Evolutionary conservation across 2,329 filamentous ascomycete genomes (phyloP).

Genomic region (Colletotrichum tamarilloi): DNA sequence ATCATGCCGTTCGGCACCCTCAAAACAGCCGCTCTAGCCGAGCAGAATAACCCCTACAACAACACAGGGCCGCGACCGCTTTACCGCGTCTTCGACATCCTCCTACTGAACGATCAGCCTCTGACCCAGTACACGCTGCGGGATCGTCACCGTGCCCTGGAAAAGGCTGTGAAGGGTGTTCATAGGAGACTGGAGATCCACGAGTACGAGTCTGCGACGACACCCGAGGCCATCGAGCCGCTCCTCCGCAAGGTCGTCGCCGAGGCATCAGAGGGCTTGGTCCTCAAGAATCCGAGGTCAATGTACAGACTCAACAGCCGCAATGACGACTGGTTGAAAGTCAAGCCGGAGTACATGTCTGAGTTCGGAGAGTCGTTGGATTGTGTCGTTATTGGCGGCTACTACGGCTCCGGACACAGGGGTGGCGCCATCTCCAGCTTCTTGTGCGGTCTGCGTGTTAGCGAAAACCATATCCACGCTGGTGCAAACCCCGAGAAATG

Average conservation of each 20-base stretch:
- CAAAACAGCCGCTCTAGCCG: slow-evolving; percentile 87
- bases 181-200: slow-evolving; percentile 87
- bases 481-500: slow-evolving; percentile 77
- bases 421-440: slow-evolving; percentile 88
- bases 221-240: slow-evolving; percentile 80
- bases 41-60: slow-evolving; percentile 78
- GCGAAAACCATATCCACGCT: slow-evolving; percentile 72
- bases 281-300: slow-evolving; percentile 92
- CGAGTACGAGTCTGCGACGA: slow-evolving; percentile 72
- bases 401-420: slow-evolving; percentile 87
- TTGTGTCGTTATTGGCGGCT: slow-evolving; percentile 89
- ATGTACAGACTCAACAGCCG: slow-evolving; percentile 88
- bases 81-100: slow-evolving; percentile 89
- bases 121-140: slow-evolving; percentile 85
- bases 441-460: slow-evolving; percentile 85
- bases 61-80: slow-evolving; percentile 77
- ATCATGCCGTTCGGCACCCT: slow-evolving; percentile 92
- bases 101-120: slow-evolving; percentile 85
- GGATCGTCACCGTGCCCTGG: slow-evolving; percentile 81
- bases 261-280: slow-evolving; percentile 88
- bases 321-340: slow-evolving; percentile 97
- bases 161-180: slow-evolving; percentile 75
- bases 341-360: slow-evolving; percentile 98
- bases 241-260: slow-evolving; percentile 85
- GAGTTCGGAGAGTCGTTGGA: slow-evolving; percentile 96